These are phyloP conservation scores for Penicillium brasilianum DNA, from an alignment of 2,329 filamentous ascomycete genomes.

Conservation along the genomic window DNA sequence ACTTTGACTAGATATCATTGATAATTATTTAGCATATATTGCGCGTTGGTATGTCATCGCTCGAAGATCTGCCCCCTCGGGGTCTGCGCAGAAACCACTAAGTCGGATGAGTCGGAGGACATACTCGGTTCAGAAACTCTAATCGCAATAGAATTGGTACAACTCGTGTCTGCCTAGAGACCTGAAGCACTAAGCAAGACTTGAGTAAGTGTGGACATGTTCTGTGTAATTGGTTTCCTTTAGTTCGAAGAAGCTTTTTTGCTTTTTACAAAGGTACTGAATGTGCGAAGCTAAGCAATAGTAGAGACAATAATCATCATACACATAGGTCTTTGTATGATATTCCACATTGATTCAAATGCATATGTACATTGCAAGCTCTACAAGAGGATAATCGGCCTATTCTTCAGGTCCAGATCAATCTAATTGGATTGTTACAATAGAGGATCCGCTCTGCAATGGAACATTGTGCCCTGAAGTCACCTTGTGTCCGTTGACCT, in stretches of 20 bases:
- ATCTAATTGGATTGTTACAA: neutral
- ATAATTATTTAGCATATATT: neutral
- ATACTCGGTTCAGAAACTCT: neutral
- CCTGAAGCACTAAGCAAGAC: neutral
- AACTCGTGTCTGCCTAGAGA: neutral
- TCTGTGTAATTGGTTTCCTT: too few relatives aligned
- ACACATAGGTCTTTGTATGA: neutral
- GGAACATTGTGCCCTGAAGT: neutral
- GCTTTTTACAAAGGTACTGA: too few relatives aligned
- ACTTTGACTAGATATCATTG: too few relatives aligned
- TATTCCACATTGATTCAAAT: neutral
- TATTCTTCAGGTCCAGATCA: neutral
- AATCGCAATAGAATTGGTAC: neutral
- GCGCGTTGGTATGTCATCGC: neutral
- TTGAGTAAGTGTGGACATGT: too few relatives aligned
- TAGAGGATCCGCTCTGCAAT: neutral
- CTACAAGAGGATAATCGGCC: neutral
- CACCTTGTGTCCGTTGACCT: slow-evolving; percentile 1
- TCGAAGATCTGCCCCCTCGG: neutral
- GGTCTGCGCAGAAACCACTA: neutral
- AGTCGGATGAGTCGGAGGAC: neutral
- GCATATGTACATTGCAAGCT: neutral
- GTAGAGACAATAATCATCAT: too few relatives aligned
- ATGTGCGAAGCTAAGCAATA: too few relatives aligned
- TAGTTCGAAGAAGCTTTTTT: too few relatives aligned